Evolutionary conservation across 257 asterid genomes (phyloP).

Genomic region (Salvia rosmarinus): DNA sequence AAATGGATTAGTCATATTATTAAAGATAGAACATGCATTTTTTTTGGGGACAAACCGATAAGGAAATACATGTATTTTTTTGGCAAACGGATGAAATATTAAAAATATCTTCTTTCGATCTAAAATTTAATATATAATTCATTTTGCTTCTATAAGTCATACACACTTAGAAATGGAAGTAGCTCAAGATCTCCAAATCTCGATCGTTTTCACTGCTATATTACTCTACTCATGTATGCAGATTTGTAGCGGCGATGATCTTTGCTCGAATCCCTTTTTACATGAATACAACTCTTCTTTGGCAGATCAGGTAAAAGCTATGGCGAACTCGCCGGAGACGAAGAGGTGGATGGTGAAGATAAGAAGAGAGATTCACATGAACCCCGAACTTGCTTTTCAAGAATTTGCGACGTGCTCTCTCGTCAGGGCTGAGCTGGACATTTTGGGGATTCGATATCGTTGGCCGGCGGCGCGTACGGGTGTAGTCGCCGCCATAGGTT

Average conservation of each 20-base stretch:
- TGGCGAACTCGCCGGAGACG: constrained; percentile 40
- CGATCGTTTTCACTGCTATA: not conserved
- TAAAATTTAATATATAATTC: too few species aligned
- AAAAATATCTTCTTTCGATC: too few species aligned
- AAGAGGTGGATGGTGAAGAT: constrained; percentile 47
- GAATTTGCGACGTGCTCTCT: constrained; percentile 53
- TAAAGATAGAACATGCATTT: too few species aligned
- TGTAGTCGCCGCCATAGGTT: constrained; percentile 50
- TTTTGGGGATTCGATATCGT: constrained; percentile 45
- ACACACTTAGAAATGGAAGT: constrained; percentile 1
- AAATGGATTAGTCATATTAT: too few species aligned
- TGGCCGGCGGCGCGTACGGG: constrained; percentile 68
- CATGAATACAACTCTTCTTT: constrained; percentile 29
- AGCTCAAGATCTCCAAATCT: not conserved
- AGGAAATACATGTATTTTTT: too few species aligned
- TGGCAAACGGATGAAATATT: too few species aligned
- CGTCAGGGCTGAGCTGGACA: constrained; percentile 50
- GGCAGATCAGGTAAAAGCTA: constrained; percentile 27
- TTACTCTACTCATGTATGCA: not conserved
- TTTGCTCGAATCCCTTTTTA: constrained; percentile 26
- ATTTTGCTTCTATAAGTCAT: too few species aligned
- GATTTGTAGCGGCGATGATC: not conserved
- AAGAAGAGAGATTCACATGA: constrained; percentile 52
- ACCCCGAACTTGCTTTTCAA: constrained; percentile 60
- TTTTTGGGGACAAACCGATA: too few species aligned